phyloP scores from a whole-genome alignment of 2,329 filamentous ascomycete species.

The Penicillium sp. region DNA sequence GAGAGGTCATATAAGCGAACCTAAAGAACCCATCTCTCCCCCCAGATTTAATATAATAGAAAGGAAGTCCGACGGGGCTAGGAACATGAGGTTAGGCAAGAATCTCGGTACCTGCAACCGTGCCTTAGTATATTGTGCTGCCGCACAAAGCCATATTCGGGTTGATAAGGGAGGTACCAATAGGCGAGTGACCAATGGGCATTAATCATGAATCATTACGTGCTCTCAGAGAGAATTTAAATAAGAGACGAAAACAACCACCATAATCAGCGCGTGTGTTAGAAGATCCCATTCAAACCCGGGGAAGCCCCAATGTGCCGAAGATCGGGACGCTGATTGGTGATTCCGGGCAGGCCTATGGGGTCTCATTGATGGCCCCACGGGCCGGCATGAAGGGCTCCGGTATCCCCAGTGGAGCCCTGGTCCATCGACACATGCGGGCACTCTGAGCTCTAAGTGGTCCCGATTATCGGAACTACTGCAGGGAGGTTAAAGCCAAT shows the following conservation, averaged over 20 bases:
- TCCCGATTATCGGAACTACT: slow-evolving; percentile 1
- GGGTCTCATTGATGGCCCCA: slow-evolving; percentile 5
- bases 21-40: not conserved
- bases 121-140: not conserved
- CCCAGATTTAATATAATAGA: not conserved
- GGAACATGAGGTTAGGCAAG: too few relatives aligned
- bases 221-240: not conserved
- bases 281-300: slow-evolving; percentile 11
- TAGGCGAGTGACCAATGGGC: not conserved
- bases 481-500: slow-evolving; percentile 19
- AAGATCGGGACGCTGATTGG: slow-evolving; percentile 16
- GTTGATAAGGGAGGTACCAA: not conserved
- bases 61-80: not conserved
- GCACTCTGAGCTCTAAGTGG: slow-evolving; percentile 14
- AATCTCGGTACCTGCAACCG: too few relatives aligned
- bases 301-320: slow-evolving; percentile 18
- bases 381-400: slow-evolving; percentile 10
- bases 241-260: not conserved
- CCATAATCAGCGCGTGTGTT: not conserved
- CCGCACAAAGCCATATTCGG: not conserved
- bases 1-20: not conserved
- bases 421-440: slow-evolving; percentile 13
- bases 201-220: not conserved
- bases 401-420: not conserved
- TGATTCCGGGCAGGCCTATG: slow-evolving; percentile 9